Evolutionary conservation across 306 rosid genomes (phyloP).

Genomic region (Quercus suber): DNA sequence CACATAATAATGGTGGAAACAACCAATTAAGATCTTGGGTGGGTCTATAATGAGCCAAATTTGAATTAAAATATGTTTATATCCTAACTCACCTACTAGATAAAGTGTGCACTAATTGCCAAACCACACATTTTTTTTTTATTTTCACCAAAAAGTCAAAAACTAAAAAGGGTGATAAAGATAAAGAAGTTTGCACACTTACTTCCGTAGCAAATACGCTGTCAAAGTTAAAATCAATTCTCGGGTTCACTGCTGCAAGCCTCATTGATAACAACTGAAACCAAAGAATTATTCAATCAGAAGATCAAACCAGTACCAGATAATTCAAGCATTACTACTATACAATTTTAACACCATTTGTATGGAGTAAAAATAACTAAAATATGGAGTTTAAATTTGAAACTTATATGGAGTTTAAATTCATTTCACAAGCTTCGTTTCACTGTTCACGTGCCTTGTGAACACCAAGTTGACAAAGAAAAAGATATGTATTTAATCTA

Average conservation of each 20-base stretch:
- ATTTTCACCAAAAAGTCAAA: not conserved
- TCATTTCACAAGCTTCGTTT: not conserved
- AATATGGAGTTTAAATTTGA: conserved; percentile 4
- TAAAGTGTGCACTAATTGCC: not conserved
- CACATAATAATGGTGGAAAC: not conserved
- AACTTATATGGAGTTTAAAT: not conserved
- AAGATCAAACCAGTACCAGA: conserved; percentile 20
- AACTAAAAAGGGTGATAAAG: not conserved
- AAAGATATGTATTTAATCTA: not conserved
- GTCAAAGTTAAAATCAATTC: conserved; percentile 79
- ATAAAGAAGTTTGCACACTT: conserved; percentile 28
- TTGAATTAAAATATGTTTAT: not conserved
- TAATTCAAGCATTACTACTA: conserved; percentile 9
- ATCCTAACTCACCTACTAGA: not conserved
- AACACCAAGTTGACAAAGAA: not conserved
- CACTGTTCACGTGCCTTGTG: not conserved
- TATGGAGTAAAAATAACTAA: too few relatives aligned
- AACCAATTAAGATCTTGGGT: not conserved
- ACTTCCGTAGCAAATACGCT: conserved; percentile 72
- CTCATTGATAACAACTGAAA: conserved; percentile 94
- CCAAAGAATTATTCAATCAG: conserved; percentile 21
- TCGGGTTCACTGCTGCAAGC: conserved; percentile 86
- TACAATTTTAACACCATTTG: conserved; percentile 3
- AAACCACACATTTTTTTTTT: not conserved
- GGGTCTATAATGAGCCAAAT: conserved; percentile 3